Base-by-base conservation (phyloP, 108 stramenopile genomes). In the Nannochloropsis salina region DNA sequence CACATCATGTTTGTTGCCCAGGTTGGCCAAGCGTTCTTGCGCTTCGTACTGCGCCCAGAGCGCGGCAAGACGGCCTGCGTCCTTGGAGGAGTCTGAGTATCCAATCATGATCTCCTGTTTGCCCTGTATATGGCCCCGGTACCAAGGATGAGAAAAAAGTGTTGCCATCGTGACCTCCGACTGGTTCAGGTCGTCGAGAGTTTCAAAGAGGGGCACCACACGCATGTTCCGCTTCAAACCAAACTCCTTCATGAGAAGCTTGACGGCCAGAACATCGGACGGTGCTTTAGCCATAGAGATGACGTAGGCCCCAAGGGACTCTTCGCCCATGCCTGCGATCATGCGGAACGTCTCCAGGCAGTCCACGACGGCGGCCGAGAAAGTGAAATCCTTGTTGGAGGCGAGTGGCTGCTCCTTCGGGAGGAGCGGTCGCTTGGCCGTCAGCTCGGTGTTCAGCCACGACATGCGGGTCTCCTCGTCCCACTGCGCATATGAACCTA, bases 51-150 rank as follows among this genome's bases (percentile, higher is more conserved):
- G 97, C 20, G 95, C 96, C 96, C 96, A 97, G 51, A 93, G 94
- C 8, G 98, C 98, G 8, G 98, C 96, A 80, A 98, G 85, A 81
- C 81, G 94, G 42, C 98, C 98, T 9, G 98, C 98, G 92, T 98
- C 98, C 89, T 98, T 98, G 43, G 98, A 97, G 83, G 94, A 94
- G 87, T 98, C 98, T 82, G 92, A 93, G 92, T 98, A 98, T 51
- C 98, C 98, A 86, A 98, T 97, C 98, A 98, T 98, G 79, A 98
- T 95, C 91, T 98, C 98, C 91, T 97, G 96, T 83, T 94, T 94
- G 9, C 93, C 93, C 42, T 93, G 90, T 84, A 96, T 92, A 43
- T 92, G 90, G 80, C 95, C 97, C 10, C 92, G 86, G 87, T 98
- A 98, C 40, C 90, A 88, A 31, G 95, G 85, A 15, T 94, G 89